Evolutionary conservation across 2,329 filamentous ascomycete genomes (phyloP), one percentile per base, ranked within the genome.

Genomic region (Ascocoryne sarcoides): DNA sequence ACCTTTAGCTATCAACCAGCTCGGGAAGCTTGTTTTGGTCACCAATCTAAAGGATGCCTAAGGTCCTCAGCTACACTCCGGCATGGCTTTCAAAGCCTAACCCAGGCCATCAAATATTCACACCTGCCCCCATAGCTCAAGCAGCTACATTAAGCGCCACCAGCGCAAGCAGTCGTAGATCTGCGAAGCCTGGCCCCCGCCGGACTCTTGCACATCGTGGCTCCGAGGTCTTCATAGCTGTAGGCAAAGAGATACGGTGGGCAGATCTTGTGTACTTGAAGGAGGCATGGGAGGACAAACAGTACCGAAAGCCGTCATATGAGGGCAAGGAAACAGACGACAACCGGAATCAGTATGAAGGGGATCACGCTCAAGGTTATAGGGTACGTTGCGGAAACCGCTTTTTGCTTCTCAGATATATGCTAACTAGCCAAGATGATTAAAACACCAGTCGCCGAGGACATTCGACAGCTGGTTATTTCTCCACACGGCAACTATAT

Each of bases 241-340:
- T 84, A 30, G 89, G 89, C 36, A 89, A 83, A 53, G 86, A 96
- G 62, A 83, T 98, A 46, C 75, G 89, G 61, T 98, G 92, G 88
- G 82, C 84, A 8, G 86, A 95, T 62, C 65, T 98, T 40, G 76
- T 79, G 37, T 76, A 81, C 44, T 62, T 96, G 56, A 94, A 93
- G 66, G 84, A 79, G 46, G 58, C 60, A 38, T 72, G 65, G 63
- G 65, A 68, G 40, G 58, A 67, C 19, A 65, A 64, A 39, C 39
- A 55, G 36, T 46, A 44, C 28, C 42, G 42, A 40, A 52, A 49
- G 15, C 35, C 37, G 9, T 37, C 46, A 23, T 17, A 37, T 4
- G 52, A 44, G 37, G 44, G 45, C 21, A 53, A 41, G 41, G 40
- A 32, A 18, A 46, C 40, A 43, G 43, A 40, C n/a, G 42, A 30